Percentiles rank a stretch among this genome's conserved stretches.
phyloP scores from a whole-genome alignment of 352 stramenopile species.

The Pythium myriotylum region DNA sequence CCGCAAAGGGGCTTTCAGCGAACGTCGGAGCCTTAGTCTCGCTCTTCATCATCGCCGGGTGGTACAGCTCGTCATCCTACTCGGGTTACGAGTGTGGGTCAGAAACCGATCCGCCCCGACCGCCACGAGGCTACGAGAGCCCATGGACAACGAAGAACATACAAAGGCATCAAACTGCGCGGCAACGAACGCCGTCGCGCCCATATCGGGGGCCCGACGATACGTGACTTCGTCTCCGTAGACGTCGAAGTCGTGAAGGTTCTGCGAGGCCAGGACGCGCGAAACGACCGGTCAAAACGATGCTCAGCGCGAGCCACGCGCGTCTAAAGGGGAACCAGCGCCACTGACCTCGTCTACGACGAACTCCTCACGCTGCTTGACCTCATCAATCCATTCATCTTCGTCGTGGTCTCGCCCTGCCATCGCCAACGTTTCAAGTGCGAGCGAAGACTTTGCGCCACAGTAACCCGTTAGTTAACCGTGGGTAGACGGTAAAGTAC shows the following conservation, averaged over 20 bases:
- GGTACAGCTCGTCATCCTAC: slow-evolving; percentile 34
- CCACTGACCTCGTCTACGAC: slow-evolving; percentile 56
- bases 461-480: slow-evolving; percentile 19
- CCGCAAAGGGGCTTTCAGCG: slow-evolving; percentile 12
- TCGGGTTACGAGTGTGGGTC: neutral
- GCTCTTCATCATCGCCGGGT: slow-evolving; percentile 28
- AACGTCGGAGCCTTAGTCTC: slow-evolving; percentile 25
- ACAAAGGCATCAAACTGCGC: slow-evolving; percentile 67
- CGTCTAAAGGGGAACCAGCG: too few relatives aligned
- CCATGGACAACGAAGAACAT: neutral
- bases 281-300: slow-evolving; percentile 4
- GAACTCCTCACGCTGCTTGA: slow-evolving; percentile 52
- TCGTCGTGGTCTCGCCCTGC: slow-evolving; percentile 58
- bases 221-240: slow-evolving; percentile 69
- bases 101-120: neutral
- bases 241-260: slow-evolving; percentile 41
- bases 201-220: slow-evolving; percentile 47
- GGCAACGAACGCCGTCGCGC: slow-evolving; percentile 54
- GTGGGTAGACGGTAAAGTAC: slow-evolving; percentile 19
- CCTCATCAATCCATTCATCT: slow-evolving; percentile 68
- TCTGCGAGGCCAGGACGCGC: slow-evolving; percentile 5
- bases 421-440: slow-evolving; percentile 46
- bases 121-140: slow-evolving; percentile 1
- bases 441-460: slow-evolving; percentile 14
- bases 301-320: slow-evolving; percentile 27